Conservation (phyloP, 192 early-diverging fungal species). For the Backusella luteola region DNA sequence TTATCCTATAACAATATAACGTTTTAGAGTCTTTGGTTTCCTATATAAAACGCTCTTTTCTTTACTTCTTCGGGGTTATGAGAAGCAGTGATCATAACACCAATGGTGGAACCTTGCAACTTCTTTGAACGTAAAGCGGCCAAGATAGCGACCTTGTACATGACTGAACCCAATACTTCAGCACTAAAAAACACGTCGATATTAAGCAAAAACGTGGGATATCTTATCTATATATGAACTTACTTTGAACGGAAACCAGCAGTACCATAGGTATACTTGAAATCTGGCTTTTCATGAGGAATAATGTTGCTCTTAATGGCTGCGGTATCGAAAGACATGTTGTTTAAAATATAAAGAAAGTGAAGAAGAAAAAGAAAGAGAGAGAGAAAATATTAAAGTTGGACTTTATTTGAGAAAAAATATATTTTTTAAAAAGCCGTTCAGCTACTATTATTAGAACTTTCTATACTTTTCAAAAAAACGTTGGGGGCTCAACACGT, state of each 20-base stretch:
- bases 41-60: neutral
- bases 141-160: constrained; percentile 91
- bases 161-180: constrained; percentile 84
- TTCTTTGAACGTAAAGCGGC: constrained; percentile 90
- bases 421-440: neutral
- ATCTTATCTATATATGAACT: constrained; percentile 23
- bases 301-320: constrained; percentile 22
- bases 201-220: neutral
- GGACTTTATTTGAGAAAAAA: neutral
- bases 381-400: neutral
- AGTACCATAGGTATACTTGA: constrained; percentile 77
- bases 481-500: neutral
- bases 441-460: neutral
- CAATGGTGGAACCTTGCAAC: constrained; percentile 80
- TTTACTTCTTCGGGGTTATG: constrained; percentile 90
- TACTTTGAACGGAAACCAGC: constrained; percentile 96
- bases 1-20: constrained; percentile 68
- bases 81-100: constrained; percentile 98
- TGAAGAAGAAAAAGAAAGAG: constrained; percentile 2
- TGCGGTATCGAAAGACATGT: constrained; percentile 18
- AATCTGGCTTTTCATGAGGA: constrained; percentile 18
- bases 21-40: neutral
- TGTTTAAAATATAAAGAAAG: neutral
- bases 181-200: constrained; percentile 46
- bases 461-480: neutral